Conservation (phyloP, 352 stramenopile species). For the Globisporangium iwayamae region DNA sequence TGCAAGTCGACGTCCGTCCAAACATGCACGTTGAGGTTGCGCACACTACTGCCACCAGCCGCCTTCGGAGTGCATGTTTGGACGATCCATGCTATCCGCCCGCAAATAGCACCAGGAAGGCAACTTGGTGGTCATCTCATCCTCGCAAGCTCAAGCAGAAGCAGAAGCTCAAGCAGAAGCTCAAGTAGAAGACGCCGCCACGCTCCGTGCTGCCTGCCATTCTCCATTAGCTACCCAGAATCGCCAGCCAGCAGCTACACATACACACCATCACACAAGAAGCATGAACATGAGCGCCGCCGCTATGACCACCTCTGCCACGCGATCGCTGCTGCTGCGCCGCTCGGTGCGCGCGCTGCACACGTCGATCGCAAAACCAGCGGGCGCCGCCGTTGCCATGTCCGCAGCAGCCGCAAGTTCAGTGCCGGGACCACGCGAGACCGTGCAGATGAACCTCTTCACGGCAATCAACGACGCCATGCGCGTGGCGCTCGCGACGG, state of each 20-base stretch:
- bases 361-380: constrained; percentile 7
- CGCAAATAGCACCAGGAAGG: background rate
- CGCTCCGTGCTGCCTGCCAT: background rate
- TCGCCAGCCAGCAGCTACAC: background rate
- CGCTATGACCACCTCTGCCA: background rate
- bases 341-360: constrained; percentile 9
- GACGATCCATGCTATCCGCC: background rate
- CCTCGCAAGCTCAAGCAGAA: background rate
- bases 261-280: background rate
- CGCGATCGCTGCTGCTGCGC: constrained; percentile 11
- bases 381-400: constrained; percentile 2
- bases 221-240: background rate
- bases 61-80: background rate
- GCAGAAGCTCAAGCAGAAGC: too few species aligned
- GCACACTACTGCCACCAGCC: constrained; percentile 12
- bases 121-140: constrained; percentile 7
- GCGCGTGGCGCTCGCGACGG: constrained; percentile 85
- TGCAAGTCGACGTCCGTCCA: constrained; percentile 7
- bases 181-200: background rate
- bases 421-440: constrained; percentile 27
- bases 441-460: constrained; percentile 88
- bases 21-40: constrained; percentile 13
- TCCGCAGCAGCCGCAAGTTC: constrained; percentile 4
- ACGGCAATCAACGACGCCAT: constrained; percentile 92
- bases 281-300: constrained; percentile 7